Base-by-base conservation (phyloP, 148 eudicot genomes). In the Spergularia bocconei region DNA sequence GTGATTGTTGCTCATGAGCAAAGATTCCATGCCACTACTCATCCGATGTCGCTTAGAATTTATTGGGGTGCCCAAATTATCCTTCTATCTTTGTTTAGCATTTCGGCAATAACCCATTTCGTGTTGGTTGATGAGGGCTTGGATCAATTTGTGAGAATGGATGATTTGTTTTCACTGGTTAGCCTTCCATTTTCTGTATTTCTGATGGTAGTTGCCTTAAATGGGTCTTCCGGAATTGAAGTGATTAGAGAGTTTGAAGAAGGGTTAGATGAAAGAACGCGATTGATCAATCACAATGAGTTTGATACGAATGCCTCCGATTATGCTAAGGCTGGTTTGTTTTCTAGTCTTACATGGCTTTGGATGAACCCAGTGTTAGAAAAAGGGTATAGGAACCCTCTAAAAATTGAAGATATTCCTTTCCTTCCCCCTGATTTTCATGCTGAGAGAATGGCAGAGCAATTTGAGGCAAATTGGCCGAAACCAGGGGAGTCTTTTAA, bases 401-500 rank as follows among this genome's bases (percentile, higher is more conserved):
- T 80, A 13, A 80, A 65, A 55, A 10, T 75, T 11, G 82, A 80
- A 21, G 87, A 95, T 69, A 81, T 95, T 50, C 98, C 98, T 9
- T 29, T 85, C 3, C 89, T 95, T 48, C 86, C 98, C 51, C 90
- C 92, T 7, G 79, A 85, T 16, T 91, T 90, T 71, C 79, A 76
- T 65, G 97, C 97, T 3, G 93, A 91, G 71, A 79, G 63, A 60
- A 86, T 94, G 93, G 87, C 92, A 3, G 79, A 76, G 75, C 83
- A 90, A 14, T 94, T 94, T 19, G 90, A 85, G 60, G 70, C 78
- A 52, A 88, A 91, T 7, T 94, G 97, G 97, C 98, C 97, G 17
- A 86, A 87, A 47, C 87, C 89, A 20, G 74, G 82, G 38, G 95
- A 91, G 63, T 85, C 85, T 69, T 84, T 84, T 13, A 88, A 84